Conservation (phyloP, 306 rosid genomes). For the Inga leiocalycina region DNA sequence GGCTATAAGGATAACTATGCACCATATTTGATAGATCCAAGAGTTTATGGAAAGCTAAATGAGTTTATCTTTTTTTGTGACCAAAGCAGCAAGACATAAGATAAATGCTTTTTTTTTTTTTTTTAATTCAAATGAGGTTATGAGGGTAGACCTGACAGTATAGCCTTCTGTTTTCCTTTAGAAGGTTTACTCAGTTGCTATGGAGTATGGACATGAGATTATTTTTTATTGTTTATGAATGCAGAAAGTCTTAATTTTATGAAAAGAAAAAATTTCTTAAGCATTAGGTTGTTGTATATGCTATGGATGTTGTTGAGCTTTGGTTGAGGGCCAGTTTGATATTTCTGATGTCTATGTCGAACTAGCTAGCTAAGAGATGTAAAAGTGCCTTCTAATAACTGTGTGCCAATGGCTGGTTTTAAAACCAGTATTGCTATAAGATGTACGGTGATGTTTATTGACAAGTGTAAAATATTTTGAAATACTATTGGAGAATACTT, state of each 20-base stretch:
- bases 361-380: neutral
- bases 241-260: neutral
- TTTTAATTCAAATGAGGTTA: neutral
- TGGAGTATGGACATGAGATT: neutral
- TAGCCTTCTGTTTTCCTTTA: neutral
- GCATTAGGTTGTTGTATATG: neutral
- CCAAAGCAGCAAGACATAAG: constrained; percentile 10
- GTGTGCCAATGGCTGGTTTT: neutral
- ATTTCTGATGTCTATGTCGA: neutral
- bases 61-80: constrained; percentile 25
- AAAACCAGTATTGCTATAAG: neutral
- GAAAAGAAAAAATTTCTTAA: neutral
- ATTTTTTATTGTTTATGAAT: neutral
- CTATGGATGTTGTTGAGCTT: neutral
- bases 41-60: constrained; percentile 9
- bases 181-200: neutral
- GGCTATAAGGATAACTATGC: constrained; percentile 10
- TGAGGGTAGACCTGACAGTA: neutral
- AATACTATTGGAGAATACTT: neutral
- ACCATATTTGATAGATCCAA: constrained; percentile 5
- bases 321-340: neutral
- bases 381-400: neutral
- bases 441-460: neutral
- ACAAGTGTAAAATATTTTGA: neutral
- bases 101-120: neutral